Percentiles rank a stretch among this genome's conserved stretches.
These are phyloP conservation scores for Aureobasidium leucospermi DNA, from an alignment of 2,329 filamentous ascomycete genomes.

Conservation along the genomic window DNA sequence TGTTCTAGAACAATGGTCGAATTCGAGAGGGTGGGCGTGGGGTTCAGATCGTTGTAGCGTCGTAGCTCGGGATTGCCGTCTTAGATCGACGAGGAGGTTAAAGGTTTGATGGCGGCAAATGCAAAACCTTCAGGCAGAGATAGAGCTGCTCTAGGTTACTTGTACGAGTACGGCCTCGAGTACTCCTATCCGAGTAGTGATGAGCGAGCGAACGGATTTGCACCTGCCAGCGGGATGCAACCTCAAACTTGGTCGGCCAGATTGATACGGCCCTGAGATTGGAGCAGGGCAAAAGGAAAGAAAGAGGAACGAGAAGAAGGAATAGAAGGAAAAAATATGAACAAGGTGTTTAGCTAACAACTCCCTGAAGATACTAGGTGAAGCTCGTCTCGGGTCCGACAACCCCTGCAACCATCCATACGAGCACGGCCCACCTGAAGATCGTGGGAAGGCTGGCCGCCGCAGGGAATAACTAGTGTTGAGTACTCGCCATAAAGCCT, in stretches of 20 bases:
- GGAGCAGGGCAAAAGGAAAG: neutral
- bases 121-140: neutral
- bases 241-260: neutral
- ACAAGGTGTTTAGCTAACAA: neutral
- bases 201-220: conserved; percentile 3
- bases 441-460: conserved; percentile 5
- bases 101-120: conserved; percentile 6
- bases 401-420: conserved; percentile 1
- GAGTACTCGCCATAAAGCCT: neutral
- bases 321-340: neutral
- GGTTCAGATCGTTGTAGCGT: neutral
- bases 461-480: neutral
- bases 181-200: neutral
- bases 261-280: neutral
- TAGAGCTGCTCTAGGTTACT: neutral
- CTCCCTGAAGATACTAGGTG: neutral
- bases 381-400: neutral
- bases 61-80: neutral
- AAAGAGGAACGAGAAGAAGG: neutral
- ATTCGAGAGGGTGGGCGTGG: conserved; percentile 6
- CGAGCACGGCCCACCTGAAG: neutral
- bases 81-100: neutral
- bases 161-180: neutral
- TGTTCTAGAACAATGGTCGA: conserved; percentile 10
- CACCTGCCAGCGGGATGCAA: conserved; percentile 15